Evolutionary conservation across 2,329 filamentous ascomycete genomes (phyloP), one percentile per base, ranked within the genome.

Genomic region (Ceratocystis huliohia): DNA sequence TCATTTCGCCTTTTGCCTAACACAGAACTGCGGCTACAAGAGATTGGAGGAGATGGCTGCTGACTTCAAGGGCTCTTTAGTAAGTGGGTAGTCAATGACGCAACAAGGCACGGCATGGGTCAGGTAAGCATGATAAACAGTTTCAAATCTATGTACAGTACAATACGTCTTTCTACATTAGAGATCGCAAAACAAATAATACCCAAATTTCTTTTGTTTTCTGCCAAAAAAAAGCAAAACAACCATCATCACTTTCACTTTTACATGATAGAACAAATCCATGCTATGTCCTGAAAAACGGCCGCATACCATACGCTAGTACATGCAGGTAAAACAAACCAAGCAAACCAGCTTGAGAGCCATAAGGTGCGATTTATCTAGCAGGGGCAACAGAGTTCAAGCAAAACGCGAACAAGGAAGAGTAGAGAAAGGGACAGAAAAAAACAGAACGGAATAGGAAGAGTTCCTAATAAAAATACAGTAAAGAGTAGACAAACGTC

Each of bases 381-480:
- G 28, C 48, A 8, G 25, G 8, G 22, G 22, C 45, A 48, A 48
- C 45, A 48, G 17, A 15, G 7, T 20, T n/a, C 5, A n/a, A 22
- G 46, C 46, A 50, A 53, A 25, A 53, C 22, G 2, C 20, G 7
- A 53, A 25, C 48, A 59, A 37, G n/a, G 2, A 50, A 50, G 6
- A 22, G 46, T 20, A n/a, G 20, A 22, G 17, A 7, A 50, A 50
- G 25, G 41, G 20, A 25, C 2, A 28, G 10, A 4, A 25, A 33
- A 1, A 45, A 62, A 7, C 7, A 22, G 20, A 33, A 30, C 28
- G 22, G 22, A 28, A 25, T 25, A 56, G 50, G 22, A 25, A 33
- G 28, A 46, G 61, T 37, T n/a, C 53, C 17, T 30, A n/a, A 8
- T 59, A 59, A 59, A 63, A 63, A 30, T 46, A 63, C 41, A 63